These are phyloP conservation scores for Arabidopsis arenosa DNA, from an alignment of 345 rosid species.

Conservation along the genomic window DNA sequence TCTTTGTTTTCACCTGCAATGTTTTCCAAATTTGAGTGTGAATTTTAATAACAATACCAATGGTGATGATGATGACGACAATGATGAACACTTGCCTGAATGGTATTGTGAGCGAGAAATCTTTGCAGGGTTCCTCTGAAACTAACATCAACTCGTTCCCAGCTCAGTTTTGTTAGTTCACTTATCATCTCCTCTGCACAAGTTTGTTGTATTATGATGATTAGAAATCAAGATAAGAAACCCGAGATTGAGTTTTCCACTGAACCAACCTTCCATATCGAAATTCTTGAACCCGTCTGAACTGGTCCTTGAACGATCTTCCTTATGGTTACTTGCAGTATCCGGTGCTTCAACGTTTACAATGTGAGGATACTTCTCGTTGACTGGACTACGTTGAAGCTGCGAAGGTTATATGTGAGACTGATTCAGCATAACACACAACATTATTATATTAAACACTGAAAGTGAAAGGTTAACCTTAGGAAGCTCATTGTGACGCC, in stretches of 20 bases:
- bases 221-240: background rate
- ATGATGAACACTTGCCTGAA: conserved; percentile 61
- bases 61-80: background rate
- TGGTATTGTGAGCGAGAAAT: conserved; percentile 73
- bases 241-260: background rate
- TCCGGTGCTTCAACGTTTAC: conserved; percentile 51
- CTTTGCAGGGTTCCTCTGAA: conserved; percentile 73
- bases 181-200: conserved; percentile 78
- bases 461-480: conserved; percentile 46
- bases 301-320: conserved; percentile 40
- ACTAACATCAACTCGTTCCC: conserved; percentile 86
- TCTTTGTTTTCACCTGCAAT: conserved; percentile 63
- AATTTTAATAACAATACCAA: conserved; percentile 1
- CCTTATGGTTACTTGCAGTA: conserved; percentile 41
- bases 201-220: background rate
- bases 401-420: conserved; percentile 42
- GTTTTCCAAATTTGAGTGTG: conserved; percentile 9
- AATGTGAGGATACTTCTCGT: conserved; percentile 67
- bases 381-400: conserved; percentile 53
- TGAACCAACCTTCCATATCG: conserved; percentile 70
- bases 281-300: conserved; percentile 43
- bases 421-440: conserved; percentile 20
- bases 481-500: conserved; percentile 70
- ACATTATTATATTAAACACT: conserved; percentile 2
- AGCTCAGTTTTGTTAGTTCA: conserved; percentile 62